These are phyloP conservation scores for Xylariales sp. DNA, from an alignment of 2,329 filamentous ascomycete species.

Conservation along the genomic window DNA sequence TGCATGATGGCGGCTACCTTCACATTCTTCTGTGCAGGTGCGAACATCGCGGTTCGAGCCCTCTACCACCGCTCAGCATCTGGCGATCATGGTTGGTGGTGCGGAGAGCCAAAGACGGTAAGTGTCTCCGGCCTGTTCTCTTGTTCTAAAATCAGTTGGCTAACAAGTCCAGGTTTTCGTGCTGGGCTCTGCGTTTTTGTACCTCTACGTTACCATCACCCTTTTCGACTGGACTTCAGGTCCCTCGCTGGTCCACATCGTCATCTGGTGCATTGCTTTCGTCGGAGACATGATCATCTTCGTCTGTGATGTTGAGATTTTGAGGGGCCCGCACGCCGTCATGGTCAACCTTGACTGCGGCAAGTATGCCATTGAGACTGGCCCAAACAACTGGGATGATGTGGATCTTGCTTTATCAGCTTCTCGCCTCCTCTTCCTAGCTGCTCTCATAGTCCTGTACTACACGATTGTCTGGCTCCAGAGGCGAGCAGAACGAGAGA, in stretches of 20 bases:
- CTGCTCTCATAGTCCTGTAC: slow-evolving; percentile 58
- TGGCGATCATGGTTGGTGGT: slow-evolving; percentile 26
- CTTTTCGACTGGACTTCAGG: slow-evolving; percentile 79
- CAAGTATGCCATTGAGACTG: slow-evolving; percentile 33
- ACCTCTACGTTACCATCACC: slow-evolving; percentile 79
- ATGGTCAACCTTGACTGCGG: slow-evolving; percentile 41
- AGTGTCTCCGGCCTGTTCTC: slow-evolving; percentile 13
- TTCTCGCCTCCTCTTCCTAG: slow-evolving; percentile 62
- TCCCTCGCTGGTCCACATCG: slow-evolving; percentile 73
- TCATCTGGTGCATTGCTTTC: slow-evolving; percentile 73
- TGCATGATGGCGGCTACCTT: slow-evolving; percentile 65
- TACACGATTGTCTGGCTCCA: slow-evolving; percentile 43
- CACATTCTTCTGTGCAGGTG: slow-evolving; percentile 72
- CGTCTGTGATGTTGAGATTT: slow-evolving; percentile 61
- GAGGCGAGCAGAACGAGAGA: slow-evolving; percentile 36
- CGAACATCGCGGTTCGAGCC: slow-evolving; percentile 69
- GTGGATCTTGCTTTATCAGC: slow-evolving; percentile 63
- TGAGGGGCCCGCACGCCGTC: slow-evolving; percentile 63
- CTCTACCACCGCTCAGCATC: slow-evolving; percentile 46
- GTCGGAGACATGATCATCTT: slow-evolving; percentile 70
- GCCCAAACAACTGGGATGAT: slow-evolving; percentile 49
- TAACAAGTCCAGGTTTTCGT: slow-evolving; percentile 65
- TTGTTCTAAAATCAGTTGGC: background rate
- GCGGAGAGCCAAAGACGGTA: slow-evolving; percentile 28
- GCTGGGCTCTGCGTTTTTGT: slow-evolving; percentile 79